Evolutionary conservation across 1,284 basidiomycete species (phyloP), one percentile per base, ranked within the genome.

Genomic region (Takashimella koratensis): DNA sequence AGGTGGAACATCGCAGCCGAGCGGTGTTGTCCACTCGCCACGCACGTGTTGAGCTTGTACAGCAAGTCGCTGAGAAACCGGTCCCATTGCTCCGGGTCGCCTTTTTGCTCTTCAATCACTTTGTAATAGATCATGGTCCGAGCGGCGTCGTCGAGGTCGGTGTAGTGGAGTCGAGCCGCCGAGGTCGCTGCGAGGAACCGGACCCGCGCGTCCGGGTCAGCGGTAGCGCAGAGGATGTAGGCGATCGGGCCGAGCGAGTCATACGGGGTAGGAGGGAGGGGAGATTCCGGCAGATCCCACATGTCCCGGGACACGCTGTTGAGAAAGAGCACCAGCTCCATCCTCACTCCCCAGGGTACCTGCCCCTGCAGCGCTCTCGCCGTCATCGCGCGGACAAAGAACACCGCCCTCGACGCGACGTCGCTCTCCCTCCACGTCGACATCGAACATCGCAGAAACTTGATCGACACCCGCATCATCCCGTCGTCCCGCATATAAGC

Each of bases 1-100:
- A 98, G 72, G 71, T 94, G 86, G 82, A 87, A 93, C 65, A 95
- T 90, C 1, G 91, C 83, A 0, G 85, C 86, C n/a, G 88, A 82
- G n/a, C 94, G 83, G 11, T 88, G 82, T 1, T 83, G 81, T 2
- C 90, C 87, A 66, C 85, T 88, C 19, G 85, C 82, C 26, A 97
- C 81, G 78, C 94, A 86, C 57, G 89, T 82, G 71, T 97, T 97
- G 22, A 86, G 85, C 24, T 93, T 78, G 57, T 83, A 85, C 13
- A 97, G 74, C 20, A 90, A 80, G 41, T 89, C 83, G 8, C 89
- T 90, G 36, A 92, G 73, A 78, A 92, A 88, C 39, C 79, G 76
- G 67, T 96, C 92, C 62, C 65, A 69, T 13, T 57, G 54, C 20
- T 48, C 52, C 3, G 52, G 45, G 11, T 56, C 49, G 8, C 56